Base-by-base conservation (phyloP, 140 eudicot genomes). In the Oenanthe javanica region DNA sequence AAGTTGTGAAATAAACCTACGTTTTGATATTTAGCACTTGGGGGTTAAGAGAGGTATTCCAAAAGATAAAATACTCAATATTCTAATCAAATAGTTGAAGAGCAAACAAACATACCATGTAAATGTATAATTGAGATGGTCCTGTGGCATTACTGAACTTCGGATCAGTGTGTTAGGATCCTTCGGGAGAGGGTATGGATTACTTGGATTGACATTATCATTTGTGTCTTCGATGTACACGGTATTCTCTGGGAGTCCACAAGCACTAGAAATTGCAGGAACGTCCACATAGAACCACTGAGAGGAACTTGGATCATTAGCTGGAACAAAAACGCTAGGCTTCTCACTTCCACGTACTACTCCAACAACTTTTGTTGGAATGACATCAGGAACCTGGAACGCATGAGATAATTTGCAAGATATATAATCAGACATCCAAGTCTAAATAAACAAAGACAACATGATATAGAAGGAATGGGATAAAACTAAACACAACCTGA, bases 241-340 rank as follows among this genome's bases (percentile, higher is more conserved):
- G 13, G 97, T 88, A 77, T 83, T 85, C 84, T 88, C 94, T 27
- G 98, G 91, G 81, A 94, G 95, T 63, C 96, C 96, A 80, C 95
- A 89, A 49, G 84, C 87, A 81, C 74, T 76, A 82, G 95, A 88
- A 72, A 94, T 84, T 55, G 88, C 96, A 77, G 87, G 87, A 79
- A 94, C 95, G 86, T 94, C 96, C 84, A 94, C 96, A 86, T 89
- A 94, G 84, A 94, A 94, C 97, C 97, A 94, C 77, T 92, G 97
- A 50, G 57, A 79, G 69, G 89, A 85, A 82, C 72, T 79, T 7
- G 97, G 97, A 85, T 94, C 98, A 27, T 94, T 94, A 55, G 88
- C 93, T 50, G 99, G 99, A 70, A 92, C 97, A 89, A 92, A 94
- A 78, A 89, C 89, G 87, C 95, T 94, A 4, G 97, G 98, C 81